Percentiles rank a stretch among this genome's conserved stretches.
Evolutionary conservation across 75 land plant genomes (phyloP).

Genomic region (Selaginella moellendorffii): DNA sequence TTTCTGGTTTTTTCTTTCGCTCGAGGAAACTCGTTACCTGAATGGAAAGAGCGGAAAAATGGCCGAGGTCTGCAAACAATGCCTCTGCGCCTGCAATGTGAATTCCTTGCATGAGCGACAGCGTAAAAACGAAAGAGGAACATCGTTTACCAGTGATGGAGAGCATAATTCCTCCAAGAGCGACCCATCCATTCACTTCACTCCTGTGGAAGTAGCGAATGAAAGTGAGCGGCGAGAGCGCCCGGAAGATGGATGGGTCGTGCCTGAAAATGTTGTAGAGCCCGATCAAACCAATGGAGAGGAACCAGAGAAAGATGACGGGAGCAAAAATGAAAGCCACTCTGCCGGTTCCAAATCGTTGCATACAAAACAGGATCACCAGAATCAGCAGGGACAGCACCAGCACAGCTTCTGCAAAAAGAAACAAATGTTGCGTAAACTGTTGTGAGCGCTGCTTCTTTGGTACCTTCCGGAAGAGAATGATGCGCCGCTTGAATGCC

Average conservation of each 20-base stretch:
- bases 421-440: not conserved
- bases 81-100: constrained; percentile 77
- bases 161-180: constrained; percentile 88
- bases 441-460: not conserved
- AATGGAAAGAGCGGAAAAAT: constrained; percentile 45
- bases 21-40: constrained; percentile 17
- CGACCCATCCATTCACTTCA: constrained; percentile 44
- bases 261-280: constrained; percentile 51
- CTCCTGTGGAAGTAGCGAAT: constrained; percentile 38
- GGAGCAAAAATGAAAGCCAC: constrained; percentile 91
- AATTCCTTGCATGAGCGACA: too few relatives aligned
- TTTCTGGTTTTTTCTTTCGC: not conserved
- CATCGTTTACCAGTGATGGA: constrained; percentile 56
- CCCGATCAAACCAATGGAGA: constrained; percentile 60
- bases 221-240: constrained; percentile 57
- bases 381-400: constrained; percentile 51
- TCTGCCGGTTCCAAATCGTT: constrained; percentile 68
- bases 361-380: constrained; percentile 60
- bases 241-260: constrained; percentile 44
- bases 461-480: not conserved
- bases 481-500: not conserved
- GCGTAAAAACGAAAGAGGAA: not conserved
- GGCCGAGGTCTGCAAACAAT: constrained; percentile 58
- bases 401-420: constrained; percentile 22
- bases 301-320: constrained; percentile 63